Percentiles rank a stretch among this genome's conserved stretches.
phyloP scores from a whole-genome alignment of 805 yeast genomes.

The Myxozyma neglecta region DNA sequence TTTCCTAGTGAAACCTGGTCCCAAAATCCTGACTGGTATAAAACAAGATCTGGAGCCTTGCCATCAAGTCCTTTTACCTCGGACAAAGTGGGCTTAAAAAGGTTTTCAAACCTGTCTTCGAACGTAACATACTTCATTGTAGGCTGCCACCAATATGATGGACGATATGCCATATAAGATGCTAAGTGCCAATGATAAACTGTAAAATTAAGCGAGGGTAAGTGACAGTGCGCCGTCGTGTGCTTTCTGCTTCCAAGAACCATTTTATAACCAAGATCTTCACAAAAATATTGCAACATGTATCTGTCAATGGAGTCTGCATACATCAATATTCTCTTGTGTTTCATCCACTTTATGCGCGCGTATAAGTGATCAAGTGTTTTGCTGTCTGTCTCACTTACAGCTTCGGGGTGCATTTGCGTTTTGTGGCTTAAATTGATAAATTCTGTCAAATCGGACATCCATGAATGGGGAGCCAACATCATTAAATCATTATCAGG shows the following conservation, averaged over 20 bases:
- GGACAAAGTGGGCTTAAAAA: slow-evolving; percentile 18
- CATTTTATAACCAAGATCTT: slow-evolving; percentile 5
- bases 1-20: slow-evolving; percentile 24
- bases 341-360: slow-evolving; percentile 21
- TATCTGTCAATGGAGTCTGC: slow-evolving; percentile 30
- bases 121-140: slow-evolving; percentile 20
- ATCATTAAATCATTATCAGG: background rate
- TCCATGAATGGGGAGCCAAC: slow-evolving; percentile 11
- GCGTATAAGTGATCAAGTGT: background rate
- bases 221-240: slow-evolving; percentile 19
- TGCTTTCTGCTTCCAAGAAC: slow-evolving; percentile 1
- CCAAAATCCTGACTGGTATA: slow-evolving; percentile 30
- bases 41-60: slow-evolving; percentile 20
- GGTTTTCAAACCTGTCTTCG: slow-evolving; percentile 24
- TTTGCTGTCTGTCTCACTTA: background rate
- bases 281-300: slow-evolving; percentile 26
- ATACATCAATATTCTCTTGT: slow-evolving; percentile 18
- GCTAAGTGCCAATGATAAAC: slow-evolving; percentile 30
- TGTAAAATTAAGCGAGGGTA: slow-evolving; percentile 26
- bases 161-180: slow-evolving; percentile 18
- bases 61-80: slow-evolving; percentile 20
- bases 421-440: background rate
- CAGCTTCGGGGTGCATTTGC: background rate
- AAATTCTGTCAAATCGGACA: background rate
- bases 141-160: slow-evolving; percentile 31